Conservation (phyloP, 192 early-diverging fungal species). For the Spizellomyces punctatus region DNA sequence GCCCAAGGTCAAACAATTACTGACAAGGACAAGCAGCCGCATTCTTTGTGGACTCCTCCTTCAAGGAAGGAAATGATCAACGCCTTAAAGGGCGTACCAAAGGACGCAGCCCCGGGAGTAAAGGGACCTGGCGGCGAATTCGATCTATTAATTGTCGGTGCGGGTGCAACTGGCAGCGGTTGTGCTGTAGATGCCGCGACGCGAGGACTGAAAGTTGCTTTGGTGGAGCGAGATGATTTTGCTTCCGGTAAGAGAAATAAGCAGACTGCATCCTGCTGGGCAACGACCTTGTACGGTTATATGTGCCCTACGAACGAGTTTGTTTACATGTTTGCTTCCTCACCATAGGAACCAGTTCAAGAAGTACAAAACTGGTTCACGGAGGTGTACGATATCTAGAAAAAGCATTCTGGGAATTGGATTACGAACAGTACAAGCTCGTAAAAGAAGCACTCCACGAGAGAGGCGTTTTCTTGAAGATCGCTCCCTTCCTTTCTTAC, state of each 20-base stretch:
- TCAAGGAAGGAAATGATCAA: constrained; percentile 25
- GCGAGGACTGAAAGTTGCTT: constrained; percentile 86
- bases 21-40: constrained; percentile 18
- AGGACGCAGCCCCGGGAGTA: not conserved
- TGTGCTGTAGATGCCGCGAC: constrained; percentile 92
- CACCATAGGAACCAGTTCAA: constrained; percentile 75
- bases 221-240: constrained; percentile 97
- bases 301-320: no score
- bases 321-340: constrained; percentile 10
- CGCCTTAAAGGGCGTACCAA: constrained; percentile 24
- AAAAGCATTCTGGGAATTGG: constrained; percentile 92
- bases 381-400: constrained; percentile 97
- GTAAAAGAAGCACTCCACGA: constrained; percentile 95
- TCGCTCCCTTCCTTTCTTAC: constrained; percentile 93
- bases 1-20: constrained; percentile 1
- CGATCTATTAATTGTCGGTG: constrained; percentile 91
- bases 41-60: constrained; percentile 34
- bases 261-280: no score
- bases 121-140: constrained; percentile 46
- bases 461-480: constrained; percentile 88
- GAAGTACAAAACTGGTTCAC: constrained; percentile 95
- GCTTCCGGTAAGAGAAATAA: constrained; percentile 59
- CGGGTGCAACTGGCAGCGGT: constrained; percentile 93
- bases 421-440: constrained; percentile 96
- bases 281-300: no score